These are phyloP conservation scores for Rhodotorula sp. DNA, from an alignment of 1,284 basidiomycete genomes.

Conservation along the genomic window DNA sequence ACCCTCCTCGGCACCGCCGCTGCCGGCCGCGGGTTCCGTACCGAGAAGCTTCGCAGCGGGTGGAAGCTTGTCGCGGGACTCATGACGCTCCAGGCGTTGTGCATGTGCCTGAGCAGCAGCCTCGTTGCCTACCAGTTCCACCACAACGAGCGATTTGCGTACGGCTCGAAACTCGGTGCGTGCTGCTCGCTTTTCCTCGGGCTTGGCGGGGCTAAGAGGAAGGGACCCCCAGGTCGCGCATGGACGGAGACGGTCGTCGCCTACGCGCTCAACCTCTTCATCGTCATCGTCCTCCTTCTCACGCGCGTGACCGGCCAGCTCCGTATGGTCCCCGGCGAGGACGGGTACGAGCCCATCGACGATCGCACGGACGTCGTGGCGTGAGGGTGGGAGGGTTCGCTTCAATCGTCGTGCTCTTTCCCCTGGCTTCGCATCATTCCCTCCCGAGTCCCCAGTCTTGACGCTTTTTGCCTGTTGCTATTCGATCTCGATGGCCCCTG, in stretches of 20 bases:
- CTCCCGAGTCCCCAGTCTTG: too few species aligned
- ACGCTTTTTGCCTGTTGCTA: too few species aligned
- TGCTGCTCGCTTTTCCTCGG: neutral
- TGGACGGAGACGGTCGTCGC: conserved; percentile 13
- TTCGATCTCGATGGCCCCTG: too few species aligned
- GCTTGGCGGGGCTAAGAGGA: neutral
- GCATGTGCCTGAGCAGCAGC: conserved; percentile 1
- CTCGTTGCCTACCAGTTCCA: conserved; percentile 8
- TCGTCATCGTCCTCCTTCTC: conserved; percentile 15
- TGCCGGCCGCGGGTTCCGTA: conserved; percentile 23
- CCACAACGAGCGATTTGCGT: conserved; percentile 8
- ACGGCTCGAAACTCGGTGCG: conserved; percentile 12
- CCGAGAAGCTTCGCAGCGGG: conserved; percentile 19
- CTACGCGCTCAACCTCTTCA: conserved; percentile 8
- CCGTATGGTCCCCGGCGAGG: conserved; percentile 22
- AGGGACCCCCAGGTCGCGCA: neutral
- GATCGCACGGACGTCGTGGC: neutral
- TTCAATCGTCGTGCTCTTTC: too few species aligned
- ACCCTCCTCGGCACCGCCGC: conserved; percentile 16
- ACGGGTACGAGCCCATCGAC: conserved; percentile 16
- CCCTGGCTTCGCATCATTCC: too few species aligned
- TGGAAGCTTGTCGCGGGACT: conserved; percentile 30
- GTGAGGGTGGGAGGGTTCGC: too few species aligned
- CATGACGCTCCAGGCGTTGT: conserved; percentile 7
- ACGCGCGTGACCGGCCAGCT: conserved; percentile 11